These are phyloP conservation scores for Angomonas deanei DNA, from an alignment of 208 protist genomes.

Conservation along the genomic window DNA sequence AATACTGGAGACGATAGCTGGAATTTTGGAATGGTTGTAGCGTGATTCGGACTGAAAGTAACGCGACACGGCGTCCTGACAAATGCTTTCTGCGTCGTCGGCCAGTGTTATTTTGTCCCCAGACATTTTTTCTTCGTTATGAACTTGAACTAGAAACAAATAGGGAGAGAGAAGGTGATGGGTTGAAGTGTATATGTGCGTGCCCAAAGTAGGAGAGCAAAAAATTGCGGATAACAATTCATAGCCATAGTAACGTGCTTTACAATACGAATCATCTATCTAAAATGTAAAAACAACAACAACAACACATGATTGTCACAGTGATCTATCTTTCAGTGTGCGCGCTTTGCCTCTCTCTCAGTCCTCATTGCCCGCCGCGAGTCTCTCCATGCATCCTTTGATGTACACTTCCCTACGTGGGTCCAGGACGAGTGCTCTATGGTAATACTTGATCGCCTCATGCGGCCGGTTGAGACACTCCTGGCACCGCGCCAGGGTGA, in stretches of 20 bases:
- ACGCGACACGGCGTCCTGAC: conserved; percentile 55
- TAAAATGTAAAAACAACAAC: background rate
- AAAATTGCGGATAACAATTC: no score
- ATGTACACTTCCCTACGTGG: conserved; percentile 60
- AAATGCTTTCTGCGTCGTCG: conserved; percentile 75
- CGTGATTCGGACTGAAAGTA: conserved; percentile 58
- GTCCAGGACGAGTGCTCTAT: conserved; percentile 71
- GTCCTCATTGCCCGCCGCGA: conserved; percentile 27
- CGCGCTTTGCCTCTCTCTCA: background rate
- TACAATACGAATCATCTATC: no score
- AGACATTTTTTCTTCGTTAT: conserved; percentile 14
- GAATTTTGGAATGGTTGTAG: conserved; percentile 70
- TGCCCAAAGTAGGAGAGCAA: no score
- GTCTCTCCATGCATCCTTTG: conserved; percentile 57
- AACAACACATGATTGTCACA: background rate
- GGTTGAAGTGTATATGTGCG: background rate
- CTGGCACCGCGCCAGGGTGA: conserved; percentile 82
- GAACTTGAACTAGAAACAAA: conserved; percentile 8
- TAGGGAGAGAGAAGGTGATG: background rate
- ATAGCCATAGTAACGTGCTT: no score
- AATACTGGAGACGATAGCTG: conserved; percentile 52
- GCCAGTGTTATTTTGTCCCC: conserved; percentile 66
- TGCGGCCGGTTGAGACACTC: conserved; percentile 33
- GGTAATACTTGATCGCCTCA: conserved; percentile 57
- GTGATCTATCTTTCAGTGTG: background rate